Evolutionary conservation across 148 eudicot genomes (phyloP).

Genomic region (Camellia japonica): DNA sequence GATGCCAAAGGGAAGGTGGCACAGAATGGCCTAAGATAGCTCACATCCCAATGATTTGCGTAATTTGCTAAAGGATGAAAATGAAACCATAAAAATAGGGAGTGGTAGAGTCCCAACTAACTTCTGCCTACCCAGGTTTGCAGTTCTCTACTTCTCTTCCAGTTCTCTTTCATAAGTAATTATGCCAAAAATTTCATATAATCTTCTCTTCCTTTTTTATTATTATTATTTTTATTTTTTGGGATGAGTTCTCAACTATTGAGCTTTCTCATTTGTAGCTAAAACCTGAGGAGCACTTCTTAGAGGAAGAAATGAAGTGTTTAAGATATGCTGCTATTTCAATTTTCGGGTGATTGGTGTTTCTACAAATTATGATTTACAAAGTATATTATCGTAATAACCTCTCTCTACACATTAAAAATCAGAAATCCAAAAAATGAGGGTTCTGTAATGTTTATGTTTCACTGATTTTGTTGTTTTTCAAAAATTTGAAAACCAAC

Average conservation of each 20-base stretch:
- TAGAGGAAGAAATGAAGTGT: neutral
- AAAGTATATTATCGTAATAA: too few species aligned
- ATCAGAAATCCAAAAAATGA: too few species aligned
- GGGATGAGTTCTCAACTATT: neutral
- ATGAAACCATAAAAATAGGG: neutral
- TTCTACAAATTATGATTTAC: neutral
- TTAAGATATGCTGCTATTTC: too few species aligned
- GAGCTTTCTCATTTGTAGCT: neutral
- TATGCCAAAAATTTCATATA: neutral
- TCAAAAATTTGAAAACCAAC: too few species aligned
- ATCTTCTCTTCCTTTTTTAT: neutral
- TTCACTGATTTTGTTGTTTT: too few species aligned
- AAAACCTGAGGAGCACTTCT: neutral
- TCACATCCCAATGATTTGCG: neutral
- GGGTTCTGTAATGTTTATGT: too few species aligned
- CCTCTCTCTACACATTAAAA: too few species aligned
- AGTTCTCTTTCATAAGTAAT: neutral
- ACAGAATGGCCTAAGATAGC: neutral
- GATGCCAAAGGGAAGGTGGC: neutral
- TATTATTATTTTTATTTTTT: too few species aligned
- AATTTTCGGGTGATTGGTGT: neutral
- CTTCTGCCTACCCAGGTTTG: neutral
- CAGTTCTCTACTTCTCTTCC: neutral
- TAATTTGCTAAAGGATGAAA: too few species aligned
- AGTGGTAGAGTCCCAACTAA: neutral